Evolutionary conservation across 2,329 filamentous ascomycete species (phyloP), one percentile per base, ranked within the genome.

Genomic region (Neophaeococcomyces aloes): DNA sequence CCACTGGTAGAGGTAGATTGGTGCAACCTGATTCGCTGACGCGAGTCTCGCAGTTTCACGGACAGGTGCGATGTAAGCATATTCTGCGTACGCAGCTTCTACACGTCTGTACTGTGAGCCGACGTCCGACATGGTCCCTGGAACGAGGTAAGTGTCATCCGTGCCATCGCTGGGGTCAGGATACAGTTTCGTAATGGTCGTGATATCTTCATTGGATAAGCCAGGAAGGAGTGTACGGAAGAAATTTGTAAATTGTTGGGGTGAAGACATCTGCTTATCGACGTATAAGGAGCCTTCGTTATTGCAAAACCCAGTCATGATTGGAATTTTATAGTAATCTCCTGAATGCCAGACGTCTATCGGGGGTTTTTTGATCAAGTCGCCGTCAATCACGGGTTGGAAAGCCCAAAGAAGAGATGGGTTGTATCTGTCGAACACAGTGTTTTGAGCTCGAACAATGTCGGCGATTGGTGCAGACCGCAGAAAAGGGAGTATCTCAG

Each of bases 271-370:
- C 5, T 58, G 53, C 11, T 64, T 59, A 0, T 78, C 72, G 1
- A 84, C 73, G 56, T 85, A 86, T 29, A 68, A 59, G 1, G 76
- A 71, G 13, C 81, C 82, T 59, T 86, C 82, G 54, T 85, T 78
- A 30, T 76, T 74, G 60, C 79, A 80, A 65, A 79, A 86, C 6
- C 81, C 81, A 0, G 79, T 83, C 38, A 86, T 62, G 38, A 86
- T 70, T 6, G 78, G 76, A 6, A 80, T 66, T 49, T 69, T 68
- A 51, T 79, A 67, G 57, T 70, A 75, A 13, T 64, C 59, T 1
- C 70, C 65, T 0, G 69, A 62, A n/a, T n/a, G 19, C 65, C 76
- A 81, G n/a, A 71, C 68, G n/a, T 69, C 64, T 10, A 81, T 66
- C 2, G 81, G 80, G 8, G 72, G 62, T 19, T 70, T 65, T 2